These are phyloP conservation scores for Beauveria scarabaeidicola DNA, from an alignment of 2,329 filamentous ascomycete genomes.

Conservation along the genomic window DNA sequence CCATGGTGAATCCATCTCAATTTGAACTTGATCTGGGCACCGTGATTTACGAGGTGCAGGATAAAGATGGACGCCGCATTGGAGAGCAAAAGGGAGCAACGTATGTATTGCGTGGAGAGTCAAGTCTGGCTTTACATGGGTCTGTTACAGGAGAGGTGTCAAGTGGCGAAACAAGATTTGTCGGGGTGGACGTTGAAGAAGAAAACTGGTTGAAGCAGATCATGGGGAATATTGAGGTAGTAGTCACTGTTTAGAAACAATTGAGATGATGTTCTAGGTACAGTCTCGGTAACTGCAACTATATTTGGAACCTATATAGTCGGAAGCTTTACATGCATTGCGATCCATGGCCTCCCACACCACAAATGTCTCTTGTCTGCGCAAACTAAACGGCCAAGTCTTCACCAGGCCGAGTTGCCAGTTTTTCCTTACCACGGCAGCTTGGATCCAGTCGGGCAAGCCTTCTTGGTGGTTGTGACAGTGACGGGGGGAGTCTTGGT, in stretches of 20 bases:
- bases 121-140: neutral
- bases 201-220: constrained; percentile 5
- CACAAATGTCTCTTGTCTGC: neutral
- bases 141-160: neutral
- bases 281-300: neutral
- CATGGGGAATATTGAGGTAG: neutral
- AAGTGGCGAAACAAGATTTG: constrained; percentile 1
- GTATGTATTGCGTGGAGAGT: neutral
- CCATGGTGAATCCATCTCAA: constrained; percentile 2
- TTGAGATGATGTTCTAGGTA: neutral
- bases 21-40: constrained; percentile 8
- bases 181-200: constrained; percentile 5
- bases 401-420: too few relatives aligned
- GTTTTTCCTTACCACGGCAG: constrained; percentile 1
- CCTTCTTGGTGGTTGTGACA: constrained; percentile 6
- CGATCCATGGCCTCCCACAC: neutral
- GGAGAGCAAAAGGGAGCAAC: constrained; percentile 3
- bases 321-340: neutral
- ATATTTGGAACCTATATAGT: neutral
- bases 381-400: neutral
- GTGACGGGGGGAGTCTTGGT: constrained; percentile 7
- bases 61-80: neutral
- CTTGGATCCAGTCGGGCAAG: constrained; percentile 11
- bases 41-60: constrained; percentile 5
- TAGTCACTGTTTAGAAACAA: neutral